Evolutionary conservation across 257 asterid genomes (phyloP), one percentile per base, ranked within the genome.

Genomic region (Sherardia arvensis): DNA sequence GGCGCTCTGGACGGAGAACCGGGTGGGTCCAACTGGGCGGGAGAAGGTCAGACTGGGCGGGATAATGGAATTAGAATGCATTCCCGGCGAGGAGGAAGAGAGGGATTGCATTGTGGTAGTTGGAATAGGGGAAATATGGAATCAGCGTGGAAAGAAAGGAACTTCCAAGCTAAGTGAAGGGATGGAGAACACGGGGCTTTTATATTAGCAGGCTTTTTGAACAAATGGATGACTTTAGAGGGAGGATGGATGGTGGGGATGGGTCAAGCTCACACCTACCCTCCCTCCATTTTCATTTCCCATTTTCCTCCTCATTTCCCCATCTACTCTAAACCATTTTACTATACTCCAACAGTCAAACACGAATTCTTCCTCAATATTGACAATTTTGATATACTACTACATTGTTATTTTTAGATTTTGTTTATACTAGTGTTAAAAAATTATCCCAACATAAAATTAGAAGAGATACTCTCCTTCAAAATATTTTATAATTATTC

Each of bases 131-230:
- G n/a, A n/a, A n/a, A n/a, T n/a, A n/a, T n/a, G n/a, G n/a, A n/a
- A n/a, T n/a, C n/a, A n/a, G n/a, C n/a, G n/a, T n/a, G n/a, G 8
- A 18, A n/a, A 55, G 59, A 78, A 81, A 71, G 79, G 90, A 83
- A 88, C 91, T 69, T 73, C 74, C 86, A 88, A 86, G 95, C 92
- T 88, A 87, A 76, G 89, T 69, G 56, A 72, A 12, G 4, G 8
- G 68, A 51, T 1, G 56, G 53, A 66, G 53, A 2, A 9, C 10
- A 21, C 18, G 75, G 77, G 73, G 80, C 21, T 72, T 85, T 23
- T 88, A 82, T 86, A 86, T 49, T 4, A n/a, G 27, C 14, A 9
- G 3, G 29, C n/a, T 11, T 15, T 54, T 25, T 54, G 59, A 15
- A 25, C 58, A 53, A 43, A 43, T 43, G 58, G 69, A 53, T 55